These are phyloP conservation scores for Nicotiana attenuata DNA, from an alignment of 257 asterid species.

Conservation along the genomic window DNA sequence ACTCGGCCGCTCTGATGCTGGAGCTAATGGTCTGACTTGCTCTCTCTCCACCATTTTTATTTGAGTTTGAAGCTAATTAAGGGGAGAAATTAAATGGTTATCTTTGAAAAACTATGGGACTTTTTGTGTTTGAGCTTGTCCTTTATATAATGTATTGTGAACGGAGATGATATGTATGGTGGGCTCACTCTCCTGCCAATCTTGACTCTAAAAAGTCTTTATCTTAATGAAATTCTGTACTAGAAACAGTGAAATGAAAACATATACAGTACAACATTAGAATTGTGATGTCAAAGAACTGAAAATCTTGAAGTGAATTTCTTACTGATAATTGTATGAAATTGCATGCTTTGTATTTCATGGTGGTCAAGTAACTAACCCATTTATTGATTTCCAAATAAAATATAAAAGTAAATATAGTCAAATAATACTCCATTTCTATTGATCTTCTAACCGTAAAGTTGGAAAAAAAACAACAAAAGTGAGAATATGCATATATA, in stretches of 20 bases:
- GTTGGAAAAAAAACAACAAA: background rate
- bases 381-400: background rate
- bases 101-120: background rate
- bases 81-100: background rate
- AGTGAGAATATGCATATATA: background rate
- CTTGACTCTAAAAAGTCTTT: background rate
- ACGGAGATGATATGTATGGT: background rate
- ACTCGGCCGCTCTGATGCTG: slow-evolving; percentile 37
- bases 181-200: background rate
- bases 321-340: background rate
- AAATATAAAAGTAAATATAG: background rate
- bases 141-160: background rate
- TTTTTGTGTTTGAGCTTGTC: background rate
- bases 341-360: background rate
- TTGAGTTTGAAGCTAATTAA: background rate
- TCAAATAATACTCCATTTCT: background rate
- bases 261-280: background rate
- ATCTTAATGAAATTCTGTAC: background rate
- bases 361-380: background rate
- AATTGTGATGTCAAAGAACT: background rate
- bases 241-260: background rate
- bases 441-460: background rate
- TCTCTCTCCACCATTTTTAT: slow-evolving; percentile 41
- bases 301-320: background rate
- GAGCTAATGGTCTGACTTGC: slow-evolving; percentile 68